Base-by-base conservation (phyloP, 2,329 filamentous ascomycete species). In the Pestalotiopsis fici region DNA sequence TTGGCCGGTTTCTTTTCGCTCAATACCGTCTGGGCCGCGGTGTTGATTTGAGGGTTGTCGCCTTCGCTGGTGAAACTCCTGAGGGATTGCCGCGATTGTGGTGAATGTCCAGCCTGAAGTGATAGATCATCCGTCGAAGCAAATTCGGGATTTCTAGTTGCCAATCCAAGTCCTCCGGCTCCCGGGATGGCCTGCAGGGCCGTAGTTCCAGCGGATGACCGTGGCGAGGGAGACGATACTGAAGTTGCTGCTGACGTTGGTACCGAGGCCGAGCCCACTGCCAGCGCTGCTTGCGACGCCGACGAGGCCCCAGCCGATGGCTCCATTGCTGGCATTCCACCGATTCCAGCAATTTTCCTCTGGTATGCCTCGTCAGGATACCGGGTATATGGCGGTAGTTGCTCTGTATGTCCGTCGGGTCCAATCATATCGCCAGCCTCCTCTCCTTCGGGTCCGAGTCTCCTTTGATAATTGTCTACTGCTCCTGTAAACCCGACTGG, bases 351-450 rank as follows among this genome's bases (percentile, higher is more conserved):
- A 61, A 81, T 78, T 74, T 87, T 94, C 83, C 78, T 87, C 76
- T 76, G 86, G 79, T 80, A 90, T 0, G 83, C 83, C 66, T 93
- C 91, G 64, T 97, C 93, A 2, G 95, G 93, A 78, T 97, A 98
- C 77, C 94, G 87, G 15, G 93, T 93, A 76, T 98, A 98, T 0
- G 95, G 95, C 13, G 95, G 95, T 21, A 98, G 83, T 78, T 97
- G 93, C 79, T 98, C 95, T 1, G 92, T 91, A 76, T 98, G 94
- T 1, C 95, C 95, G 74, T 97, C 90, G 0, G 92, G 93, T 1
- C 94, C 94, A 64, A 98, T 91, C 65, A 98, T 88, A 76, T 95
- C 94, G 59, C 91, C 93, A n/a, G 88, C 83, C 73, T 97, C 95
- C 79, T 97, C 94, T 64, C 93, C 93, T 66, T 94, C 92, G 0